phyloP scores from a whole-genome alignment of 345 rosid genomes.

The Cardamine chenopodiifolia region DNA sequence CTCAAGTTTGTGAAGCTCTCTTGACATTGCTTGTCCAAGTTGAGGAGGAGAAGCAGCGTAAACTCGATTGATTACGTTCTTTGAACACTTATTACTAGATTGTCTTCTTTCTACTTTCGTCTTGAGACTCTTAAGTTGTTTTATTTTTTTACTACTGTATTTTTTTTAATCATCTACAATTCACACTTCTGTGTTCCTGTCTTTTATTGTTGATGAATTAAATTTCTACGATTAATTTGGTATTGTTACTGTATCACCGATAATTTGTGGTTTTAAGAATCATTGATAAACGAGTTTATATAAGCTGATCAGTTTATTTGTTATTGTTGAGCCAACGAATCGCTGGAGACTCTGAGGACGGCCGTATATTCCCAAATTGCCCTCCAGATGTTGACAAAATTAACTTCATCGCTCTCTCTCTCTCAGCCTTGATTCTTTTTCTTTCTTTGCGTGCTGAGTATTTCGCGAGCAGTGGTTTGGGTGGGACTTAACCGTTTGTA shows the following conservation, averaged over 20 bases:
- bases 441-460: constrained; percentile 5
- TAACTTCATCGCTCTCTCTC: constrained; percentile 17
- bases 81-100: neutral
- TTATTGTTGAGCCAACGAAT: neutral
- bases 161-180: neutral
- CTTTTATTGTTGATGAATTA: neutral
- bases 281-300: neutral
- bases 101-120: constrained; percentile 1
- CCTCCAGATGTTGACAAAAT: constrained; percentile 42
- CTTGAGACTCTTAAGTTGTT: constrained; percentile 1
- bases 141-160: neutral
- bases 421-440: neutral
- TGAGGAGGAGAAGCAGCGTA: constrained; percentile 52
- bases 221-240: neutral
- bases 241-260: neutral
- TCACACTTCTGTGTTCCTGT: too few relatives aligned
- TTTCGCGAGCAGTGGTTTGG: constrained; percentile 20
- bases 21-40: constrained; percentile 82
- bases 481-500: constrained; percentile 17
- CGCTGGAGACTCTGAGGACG: constrained; percentile 3
- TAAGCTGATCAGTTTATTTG: neutral
- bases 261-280: neutral
- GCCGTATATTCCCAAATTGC: constrained; percentile 31
- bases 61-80: constrained; percentile 30
- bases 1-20: constrained; percentile 90